phyloP scores from a whole-genome alignment of 306 rosid genomes.

The Lablab purpureus region DNA sequence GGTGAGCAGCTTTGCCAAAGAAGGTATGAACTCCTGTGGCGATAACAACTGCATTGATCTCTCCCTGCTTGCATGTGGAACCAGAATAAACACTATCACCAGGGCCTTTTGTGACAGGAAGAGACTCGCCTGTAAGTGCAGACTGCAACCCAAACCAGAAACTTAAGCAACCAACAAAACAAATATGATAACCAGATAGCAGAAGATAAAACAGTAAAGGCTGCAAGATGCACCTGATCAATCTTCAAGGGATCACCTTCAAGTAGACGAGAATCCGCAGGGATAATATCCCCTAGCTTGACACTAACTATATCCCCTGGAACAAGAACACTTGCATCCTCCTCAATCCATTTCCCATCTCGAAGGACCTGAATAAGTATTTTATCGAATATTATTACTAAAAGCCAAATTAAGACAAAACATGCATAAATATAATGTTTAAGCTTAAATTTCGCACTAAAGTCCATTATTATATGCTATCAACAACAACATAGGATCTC shows the following conservation, averaged over 20 bases:
- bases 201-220: slow-evolving; percentile 15
- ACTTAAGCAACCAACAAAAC: slow-evolving; percentile 33
- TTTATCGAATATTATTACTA: not conserved
- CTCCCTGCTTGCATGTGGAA: slow-evolving; percentile 92
- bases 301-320: slow-evolving; percentile 84
- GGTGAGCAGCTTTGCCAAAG: slow-evolving; percentile 92
- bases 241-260: slow-evolving; percentile 86
- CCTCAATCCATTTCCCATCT: slow-evolving; percentile 81
- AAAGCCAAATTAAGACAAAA: slow-evolving; percentile 20
- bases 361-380: slow-evolving; percentile 65
- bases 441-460: not conserved
- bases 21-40: slow-evolving; percentile 92
- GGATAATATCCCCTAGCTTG: slow-evolving; percentile 87
- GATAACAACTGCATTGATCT: slow-evolving; percentile 81
- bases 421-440: not conserved
- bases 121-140: slow-evolving; percentile 85
- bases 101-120: slow-evolving; percentile 77
- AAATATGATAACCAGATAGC: slow-evolving; percentile 4
- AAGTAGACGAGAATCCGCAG: slow-evolving; percentile 88
- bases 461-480: slow-evolving; percentile 7
- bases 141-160: slow-evolving; percentile 57
- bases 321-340: slow-evolving; percentile 81
- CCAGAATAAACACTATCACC: slow-evolving; percentile 78
- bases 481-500: not conserved
- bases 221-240: slow-evolving; percentile 67